Conservation (phyloP, 768 basidiomycete species). For the Boletus edulis region DNA sequence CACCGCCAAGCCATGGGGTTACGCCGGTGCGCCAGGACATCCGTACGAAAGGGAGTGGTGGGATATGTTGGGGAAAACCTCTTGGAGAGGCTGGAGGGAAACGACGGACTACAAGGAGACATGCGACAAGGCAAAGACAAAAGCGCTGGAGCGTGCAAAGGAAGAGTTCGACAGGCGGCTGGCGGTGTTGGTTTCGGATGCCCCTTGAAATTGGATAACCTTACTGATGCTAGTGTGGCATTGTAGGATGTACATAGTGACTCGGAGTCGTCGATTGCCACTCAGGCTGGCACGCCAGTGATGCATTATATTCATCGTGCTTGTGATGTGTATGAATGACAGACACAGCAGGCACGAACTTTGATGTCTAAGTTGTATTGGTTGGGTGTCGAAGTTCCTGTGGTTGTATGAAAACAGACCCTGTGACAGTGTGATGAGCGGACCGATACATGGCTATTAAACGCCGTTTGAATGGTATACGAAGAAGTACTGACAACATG, state of each 20-base stretch:
- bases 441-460: neutral
- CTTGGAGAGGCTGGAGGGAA: slow-evolving; percentile 38
- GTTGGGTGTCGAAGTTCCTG: neutral
- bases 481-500: too few relatives aligned
- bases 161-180: slow-evolving; percentile 13
- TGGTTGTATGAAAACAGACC: neutral
- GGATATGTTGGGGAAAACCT: slow-evolving; percentile 38
- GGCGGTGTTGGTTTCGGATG: too few relatives aligned
- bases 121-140: slow-evolving; percentile 10
- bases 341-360: neutral
- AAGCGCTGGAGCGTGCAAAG: slow-evolving; percentile 2
- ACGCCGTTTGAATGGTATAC: neutral
- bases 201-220: neutral
- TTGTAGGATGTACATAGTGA: too few relatives aligned
- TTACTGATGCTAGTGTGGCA: neutral
- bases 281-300: neutral
- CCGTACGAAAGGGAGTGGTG: slow-evolving; percentile 52
- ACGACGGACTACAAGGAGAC: slow-evolving; percentile 22
- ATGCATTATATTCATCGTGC: neutral
- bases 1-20: slow-evolving; percentile 58
- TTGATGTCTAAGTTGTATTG: neutral
- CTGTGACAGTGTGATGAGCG: too few relatives aligned
- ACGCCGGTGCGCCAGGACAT: slow-evolving; percentile 49
- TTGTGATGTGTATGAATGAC: neutral
- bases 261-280: neutral